Evolutionary conservation across 768 basidiomycete species (phyloP).

Genomic region (Saitozyma podzolica): DNA sequence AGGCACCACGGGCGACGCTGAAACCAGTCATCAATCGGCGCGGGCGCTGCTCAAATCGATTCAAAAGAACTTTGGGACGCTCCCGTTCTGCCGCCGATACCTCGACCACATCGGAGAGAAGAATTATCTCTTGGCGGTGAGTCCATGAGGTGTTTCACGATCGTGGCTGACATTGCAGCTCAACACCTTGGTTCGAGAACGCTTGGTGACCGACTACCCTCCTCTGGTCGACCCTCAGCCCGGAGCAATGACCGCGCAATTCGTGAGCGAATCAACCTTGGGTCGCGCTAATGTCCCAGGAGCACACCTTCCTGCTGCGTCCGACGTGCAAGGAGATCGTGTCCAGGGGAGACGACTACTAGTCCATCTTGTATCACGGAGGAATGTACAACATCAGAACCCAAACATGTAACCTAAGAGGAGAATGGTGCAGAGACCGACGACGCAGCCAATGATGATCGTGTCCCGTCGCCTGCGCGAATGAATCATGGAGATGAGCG

Average conservation of each 20-base stretch:
- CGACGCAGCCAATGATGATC: slow-evolving; percentile 81
- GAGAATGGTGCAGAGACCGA: slow-evolving; percentile 75
- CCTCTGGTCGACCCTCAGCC: slow-evolving; percentile 76
- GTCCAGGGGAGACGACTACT: slow-evolving; percentile 57
- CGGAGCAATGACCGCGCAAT: slow-evolving; percentile 87
- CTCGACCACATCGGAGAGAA: slow-evolving; percentile 88
- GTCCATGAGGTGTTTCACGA: slow-evolving; percentile 12
- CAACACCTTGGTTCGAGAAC: slow-evolving; percentile 83
- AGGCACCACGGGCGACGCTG: neutral
- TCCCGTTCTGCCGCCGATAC: slow-evolving; percentile 94
- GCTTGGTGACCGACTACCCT: slow-evolving; percentile 87
- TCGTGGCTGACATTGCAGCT: slow-evolving; percentile 59
- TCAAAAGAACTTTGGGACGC: slow-evolving; percentile 86
- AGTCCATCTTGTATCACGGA: neutral
- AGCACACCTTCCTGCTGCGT: slow-evolving; percentile 57
- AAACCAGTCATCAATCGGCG: slow-evolving; percentile 70
- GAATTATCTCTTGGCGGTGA: slow-evolving; percentile 85
- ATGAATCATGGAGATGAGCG: slow-evolving; percentile 86
- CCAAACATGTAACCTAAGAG: slow-evolving; percentile 59
- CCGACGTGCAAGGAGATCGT: slow-evolving; percentile 59
- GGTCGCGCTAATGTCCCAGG: slow-evolving; percentile 29
- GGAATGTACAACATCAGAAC: slow-evolving; percentile 20
- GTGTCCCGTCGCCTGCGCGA: slow-evolving; percentile 84
- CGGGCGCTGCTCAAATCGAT: slow-evolving; percentile 83
- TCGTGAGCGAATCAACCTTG: slow-evolving; percentile 30